Evolutionary conservation across 768 basidiomycete species (phyloP), one percentile per base, ranked within the genome.

Genomic region (Lentinula edodes): DNA sequence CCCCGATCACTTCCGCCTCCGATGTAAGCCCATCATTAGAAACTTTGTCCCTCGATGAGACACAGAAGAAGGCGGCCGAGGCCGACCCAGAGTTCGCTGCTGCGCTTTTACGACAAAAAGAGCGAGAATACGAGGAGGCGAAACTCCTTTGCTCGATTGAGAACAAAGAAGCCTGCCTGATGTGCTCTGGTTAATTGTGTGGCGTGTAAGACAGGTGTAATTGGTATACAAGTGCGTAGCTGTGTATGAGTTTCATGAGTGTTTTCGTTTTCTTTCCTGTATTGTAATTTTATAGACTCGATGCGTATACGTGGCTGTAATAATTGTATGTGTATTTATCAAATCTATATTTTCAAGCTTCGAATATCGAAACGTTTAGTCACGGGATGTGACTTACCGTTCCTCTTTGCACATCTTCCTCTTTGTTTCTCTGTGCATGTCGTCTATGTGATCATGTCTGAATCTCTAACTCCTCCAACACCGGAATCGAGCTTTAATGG

Each of bases 141-240:
- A 88, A 89, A 75, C 72, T 95, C 61, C 74, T 83, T 71, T 96
- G 95, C 70, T 92, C 91, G 64, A 67, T 96, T 53, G 93, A 95
- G 73, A 96, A 96, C 75, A 95, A 95, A 80, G 94, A 96, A 59
- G 92, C 90, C 1, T 96, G 93, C 70, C 67, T 94, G 71, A 95
- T 95, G 92, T 94, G 92, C 76, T 93, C 91, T 63, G 90, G 88
- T 59, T 92, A 72, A 38, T 48, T 13, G 45, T n/a, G n/a, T n/a
- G n/a, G n/a, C n/a, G n/a, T n/a, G n/a, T n/a, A n/a, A n/a, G n/a
- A n/a, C n/a, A n/a, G n/a, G n/a, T n/a, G n/a, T n/a, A n/a, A n/a
- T n/a, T n/a, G n/a, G n/a, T n/a, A n/a, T n/a, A n/a, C n/a, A n/a
- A n/a, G n/a, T n/a, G n/a, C n/a, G n/a, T n/a, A n/a, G n/a, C n/a